Percentiles rank a stretch among this genome's conserved stretches.
phyloP scores from a whole-genome alignment of 345 rosid species.

The Pistacia integerrima region DNA sequence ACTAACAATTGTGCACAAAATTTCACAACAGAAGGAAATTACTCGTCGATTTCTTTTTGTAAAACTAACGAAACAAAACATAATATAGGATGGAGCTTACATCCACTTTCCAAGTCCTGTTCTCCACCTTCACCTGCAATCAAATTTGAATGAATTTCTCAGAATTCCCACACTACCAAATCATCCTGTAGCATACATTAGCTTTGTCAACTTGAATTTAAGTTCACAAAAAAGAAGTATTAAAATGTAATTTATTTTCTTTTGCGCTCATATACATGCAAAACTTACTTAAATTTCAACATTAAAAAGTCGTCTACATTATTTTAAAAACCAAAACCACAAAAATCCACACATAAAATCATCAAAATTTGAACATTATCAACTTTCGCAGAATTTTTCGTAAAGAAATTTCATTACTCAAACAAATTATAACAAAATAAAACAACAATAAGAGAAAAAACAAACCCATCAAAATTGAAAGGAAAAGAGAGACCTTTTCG shows the following conservation, averaged over 20 bases:
- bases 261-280: background rate
- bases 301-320: background rate
- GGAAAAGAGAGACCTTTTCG: conserved; percentile 63
- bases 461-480: background rate
- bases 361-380: background rate
- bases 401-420: background rate
- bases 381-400: background rate
- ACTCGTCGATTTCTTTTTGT: background rate
- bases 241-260: background rate
- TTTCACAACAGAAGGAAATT: background rate
- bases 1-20: background rate
- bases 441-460: background rate
- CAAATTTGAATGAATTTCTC: conserved; percentile 19
- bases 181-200: background rate
- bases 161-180: background rate
- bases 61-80: background rate
- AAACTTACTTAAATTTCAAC: background rate
- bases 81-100: conserved; percentile 46
- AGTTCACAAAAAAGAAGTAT: background rate
- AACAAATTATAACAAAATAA: background rate
- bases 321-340: background rate
- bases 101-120: conserved; percentile 82
- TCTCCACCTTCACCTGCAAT: conserved; percentile 96
- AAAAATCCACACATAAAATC: background rate
- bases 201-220: too few species aligned